phyloP scores from a whole-genome alignment of 2,329 filamentous ascomycete genomes.

The Apiospora marii region DNA sequence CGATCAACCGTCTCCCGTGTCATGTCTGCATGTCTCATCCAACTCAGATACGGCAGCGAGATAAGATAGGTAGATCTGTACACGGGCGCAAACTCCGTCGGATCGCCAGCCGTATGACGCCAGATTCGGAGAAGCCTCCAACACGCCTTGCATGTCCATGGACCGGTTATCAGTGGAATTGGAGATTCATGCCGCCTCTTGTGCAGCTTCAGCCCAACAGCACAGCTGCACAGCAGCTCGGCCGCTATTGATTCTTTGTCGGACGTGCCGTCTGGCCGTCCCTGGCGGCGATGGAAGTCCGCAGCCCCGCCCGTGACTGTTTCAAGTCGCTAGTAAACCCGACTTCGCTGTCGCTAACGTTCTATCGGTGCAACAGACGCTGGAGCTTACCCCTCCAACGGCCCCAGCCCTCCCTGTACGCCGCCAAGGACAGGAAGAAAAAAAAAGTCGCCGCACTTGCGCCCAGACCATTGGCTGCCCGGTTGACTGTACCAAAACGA shows the following conservation, averaged over 20 bases:
- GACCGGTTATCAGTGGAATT: not conserved
- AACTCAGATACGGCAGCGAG: not conserved
- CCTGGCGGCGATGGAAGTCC: conserved; percentile 2
- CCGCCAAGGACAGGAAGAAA: not conserved
- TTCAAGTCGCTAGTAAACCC: not conserved
- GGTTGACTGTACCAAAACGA: not conserved
- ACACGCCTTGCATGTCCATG: too few species aligned
- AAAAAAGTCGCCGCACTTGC: not conserved
- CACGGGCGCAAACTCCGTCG: not conserved
- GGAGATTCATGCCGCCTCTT: not conserved
- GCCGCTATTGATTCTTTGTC: not conserved
- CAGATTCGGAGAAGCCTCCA: not conserved
- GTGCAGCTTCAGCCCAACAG: not conserved
- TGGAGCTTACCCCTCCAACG: conserved; percentile 8
- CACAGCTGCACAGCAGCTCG: not conserved
- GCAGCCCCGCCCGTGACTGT: conserved; percentile 1
- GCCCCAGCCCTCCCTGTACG: not conserved
- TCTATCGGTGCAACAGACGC: not conserved
- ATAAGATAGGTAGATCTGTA: not conserved
- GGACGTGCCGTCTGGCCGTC: not conserved
- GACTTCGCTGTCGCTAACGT: not conserved
- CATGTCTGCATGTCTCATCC: not conserved
- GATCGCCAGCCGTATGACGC: not conserved
- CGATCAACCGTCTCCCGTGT: not conserved
- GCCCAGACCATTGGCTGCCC: not conserved